Conservation (phyloP, 257 asterid species). For the Penstemon eatonii region DNA sequence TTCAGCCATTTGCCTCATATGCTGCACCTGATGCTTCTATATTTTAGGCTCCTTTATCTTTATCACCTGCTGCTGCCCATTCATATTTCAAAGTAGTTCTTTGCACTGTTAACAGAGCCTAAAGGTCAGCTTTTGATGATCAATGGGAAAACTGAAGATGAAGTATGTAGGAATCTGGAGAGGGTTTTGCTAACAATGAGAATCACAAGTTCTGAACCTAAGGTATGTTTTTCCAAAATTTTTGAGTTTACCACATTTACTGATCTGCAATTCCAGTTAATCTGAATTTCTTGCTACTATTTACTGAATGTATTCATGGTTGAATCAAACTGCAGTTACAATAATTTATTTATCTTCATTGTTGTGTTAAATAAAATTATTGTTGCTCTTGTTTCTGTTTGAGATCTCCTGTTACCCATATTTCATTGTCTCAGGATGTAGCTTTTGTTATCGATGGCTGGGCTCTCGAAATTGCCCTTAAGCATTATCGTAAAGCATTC, state of each 20-base stretch:
- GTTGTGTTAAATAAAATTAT: background rate
- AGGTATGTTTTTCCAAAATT: constrained; percentile 45
- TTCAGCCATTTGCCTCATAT: background rate
- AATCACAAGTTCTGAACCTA: constrained; percentile 84
- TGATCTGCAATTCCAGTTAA: constrained; percentile 22
- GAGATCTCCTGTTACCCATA: constrained; percentile 28
- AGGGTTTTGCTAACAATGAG: constrained; percentile 96
- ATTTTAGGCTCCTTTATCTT: constrained; percentile 12
- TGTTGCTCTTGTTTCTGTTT: constrained; percentile 19
- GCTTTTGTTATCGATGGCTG: constrained; percentile 99
- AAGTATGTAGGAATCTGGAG: constrained; percentile 86
- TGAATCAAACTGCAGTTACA: constrained; percentile 3
- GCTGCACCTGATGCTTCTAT: constrained; percentile 18
- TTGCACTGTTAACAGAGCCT: constrained; percentile 67
- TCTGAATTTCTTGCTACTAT: constrained; percentile 28
- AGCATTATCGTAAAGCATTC: constrained; percentile 81
- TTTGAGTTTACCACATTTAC: constrained; percentile 1
- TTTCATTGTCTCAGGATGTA: constrained; percentile 63
- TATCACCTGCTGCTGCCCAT: background rate
- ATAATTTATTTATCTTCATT: constrained; percentile 10
- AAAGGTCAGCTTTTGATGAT: constrained; percentile 96
- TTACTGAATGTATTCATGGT: constrained; percentile 21
- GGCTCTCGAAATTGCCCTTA: constrained; percentile 99
- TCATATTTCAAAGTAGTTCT: constrained; percentile 29
- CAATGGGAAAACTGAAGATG: constrained; percentile 92